Percentiles rank a stretch among this genome's conserved stretches.
These are phyloP conservation scores for Fonsecaea pedrosoi DNA, from an alignment of 2,329 filamentous ascomycete genomes.

Conservation along the genomic window DNA sequence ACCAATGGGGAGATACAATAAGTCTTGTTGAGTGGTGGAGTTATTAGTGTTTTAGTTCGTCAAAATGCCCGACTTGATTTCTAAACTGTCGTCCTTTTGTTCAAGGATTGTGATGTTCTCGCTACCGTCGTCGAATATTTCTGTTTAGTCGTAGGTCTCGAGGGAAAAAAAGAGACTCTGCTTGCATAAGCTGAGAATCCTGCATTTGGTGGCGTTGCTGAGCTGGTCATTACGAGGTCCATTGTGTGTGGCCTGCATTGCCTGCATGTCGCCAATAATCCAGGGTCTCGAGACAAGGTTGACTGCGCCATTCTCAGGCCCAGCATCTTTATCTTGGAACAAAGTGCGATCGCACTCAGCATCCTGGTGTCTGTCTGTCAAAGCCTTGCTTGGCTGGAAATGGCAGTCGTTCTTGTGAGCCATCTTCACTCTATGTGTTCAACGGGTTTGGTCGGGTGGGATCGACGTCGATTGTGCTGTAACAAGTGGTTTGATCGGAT, in stretches of 20 bases:
- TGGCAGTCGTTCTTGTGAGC: constrained; percentile 1
- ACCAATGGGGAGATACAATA: background rate
- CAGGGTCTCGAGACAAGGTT: background rate
- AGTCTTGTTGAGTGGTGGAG: background rate
- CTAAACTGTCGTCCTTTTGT: background rate
- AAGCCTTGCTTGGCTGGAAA: background rate
- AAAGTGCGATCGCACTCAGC: too few species aligned
- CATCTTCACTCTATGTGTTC: background rate
- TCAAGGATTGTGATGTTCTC: background rate
- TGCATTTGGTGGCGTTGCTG: constrained; percentile 2
- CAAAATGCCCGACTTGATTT: background rate
- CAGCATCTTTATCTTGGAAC: too few species aligned
- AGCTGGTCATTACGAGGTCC: background rate
- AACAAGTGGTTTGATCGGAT: too few species aligned
- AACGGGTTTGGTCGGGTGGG: background rate
- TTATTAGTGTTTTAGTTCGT: too few species aligned
- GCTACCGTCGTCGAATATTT: background rate
- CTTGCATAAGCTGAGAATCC: constrained; percentile 18
- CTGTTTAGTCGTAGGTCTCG: constrained; percentile 14
- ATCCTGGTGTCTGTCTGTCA: background rate
- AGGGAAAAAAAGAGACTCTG: background rate
- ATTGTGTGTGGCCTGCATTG: too few species aligned
- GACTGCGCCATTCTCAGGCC: background rate
- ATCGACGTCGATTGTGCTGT: too few species aligned
- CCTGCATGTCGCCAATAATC: background rate